Evolutionary conservation across 1,284 basidiomycete genomes (phyloP).

Genomic region (Microbotryomycetes sp.): DNA sequence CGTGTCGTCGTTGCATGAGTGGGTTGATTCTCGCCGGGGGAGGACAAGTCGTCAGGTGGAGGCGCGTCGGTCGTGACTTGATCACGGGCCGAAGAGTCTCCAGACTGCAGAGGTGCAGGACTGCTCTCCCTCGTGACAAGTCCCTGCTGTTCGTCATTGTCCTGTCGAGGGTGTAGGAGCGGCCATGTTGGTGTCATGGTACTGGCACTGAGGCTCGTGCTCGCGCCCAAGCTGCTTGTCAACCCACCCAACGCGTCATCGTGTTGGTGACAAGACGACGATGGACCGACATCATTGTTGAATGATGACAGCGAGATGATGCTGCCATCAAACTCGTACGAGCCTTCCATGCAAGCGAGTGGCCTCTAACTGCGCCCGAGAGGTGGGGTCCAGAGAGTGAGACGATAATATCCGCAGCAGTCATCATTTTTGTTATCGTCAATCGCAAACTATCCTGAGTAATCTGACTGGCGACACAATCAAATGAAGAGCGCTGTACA

Average conservation of each 20-base stretch:
- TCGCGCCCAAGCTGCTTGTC: not conserved
- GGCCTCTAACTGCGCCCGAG: no score
- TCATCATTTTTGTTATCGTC: no score
- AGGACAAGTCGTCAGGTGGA: not conserved
- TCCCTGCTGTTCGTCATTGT: not conserved
- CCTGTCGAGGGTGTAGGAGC: not conserved
- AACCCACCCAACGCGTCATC: not conserved
- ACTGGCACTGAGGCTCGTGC: not conserved
- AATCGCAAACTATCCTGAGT: no score
- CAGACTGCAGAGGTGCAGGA: not conserved
- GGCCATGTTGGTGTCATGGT: not conserved
- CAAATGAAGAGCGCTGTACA: no score
- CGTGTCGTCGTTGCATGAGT: not conserved
- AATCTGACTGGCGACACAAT: no score
- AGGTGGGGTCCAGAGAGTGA: no score
- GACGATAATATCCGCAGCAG: no score
- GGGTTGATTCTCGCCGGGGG: not conserved
- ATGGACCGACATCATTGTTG: not conserved
- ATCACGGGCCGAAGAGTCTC: no score
- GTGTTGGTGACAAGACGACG: not conserved
- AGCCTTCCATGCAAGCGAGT: conserved; percentile 8
- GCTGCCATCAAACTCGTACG: conserved; percentile 9
- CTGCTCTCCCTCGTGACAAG: not conserved
- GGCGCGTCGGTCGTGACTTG: no score
- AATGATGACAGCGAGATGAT: conserved; percentile 2